Base-by-base conservation (phyloP, 2,329 filamentous ascomycete species). In the Colletotrichum cereale region DNA sequence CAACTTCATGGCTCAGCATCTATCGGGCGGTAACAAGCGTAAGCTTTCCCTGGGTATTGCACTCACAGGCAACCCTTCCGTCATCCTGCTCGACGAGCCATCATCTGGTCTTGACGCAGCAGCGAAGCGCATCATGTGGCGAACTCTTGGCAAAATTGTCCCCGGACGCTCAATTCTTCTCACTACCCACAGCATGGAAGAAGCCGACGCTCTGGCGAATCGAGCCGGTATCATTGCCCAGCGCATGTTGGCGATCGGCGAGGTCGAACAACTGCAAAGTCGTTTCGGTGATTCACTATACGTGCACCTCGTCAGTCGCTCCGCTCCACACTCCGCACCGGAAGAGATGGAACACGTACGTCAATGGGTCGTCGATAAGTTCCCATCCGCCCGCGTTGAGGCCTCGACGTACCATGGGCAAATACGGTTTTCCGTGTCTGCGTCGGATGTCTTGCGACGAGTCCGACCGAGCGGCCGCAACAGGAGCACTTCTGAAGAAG, bases 161-260 rank as follows among this genome's bases (percentile, higher is more conserved):
- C 88, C 90, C 0, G 94, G 94, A 0, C 89, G 96, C 18, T 93
- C 92, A 0, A 89, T 98, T n/a, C 86, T 98, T 2, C 87, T 98
- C 18, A 98, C 95, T 0, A 98, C 96, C 0, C 95, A 98, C 79
- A 93, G 90, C 58, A 97, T 98, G 95, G 95, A 98, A 79, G 96
- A 98, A 82, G 95, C 95, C 0, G 94, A 97, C 77, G 94, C 95
- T 1, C 86, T 98, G 1, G 95, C 95, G 0, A 90, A 90, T 26
- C 88, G 94, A 1, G 94, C 93, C 0, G 95, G 94, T 14, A 97
- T 98, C 74, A 90, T 98, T 82, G 93, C 95, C 10, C 88, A 89
- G 75, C 88, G 91, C 36, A 97, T 98, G 94, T 86, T 98, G 24
- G 95, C 95, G 0, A 85, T 96, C 8, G 95, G 95, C 2, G 92